phyloP scores from a whole-genome alignment of 75 land plant genomes.

The Pseudotsuga menziesii region DNA sequence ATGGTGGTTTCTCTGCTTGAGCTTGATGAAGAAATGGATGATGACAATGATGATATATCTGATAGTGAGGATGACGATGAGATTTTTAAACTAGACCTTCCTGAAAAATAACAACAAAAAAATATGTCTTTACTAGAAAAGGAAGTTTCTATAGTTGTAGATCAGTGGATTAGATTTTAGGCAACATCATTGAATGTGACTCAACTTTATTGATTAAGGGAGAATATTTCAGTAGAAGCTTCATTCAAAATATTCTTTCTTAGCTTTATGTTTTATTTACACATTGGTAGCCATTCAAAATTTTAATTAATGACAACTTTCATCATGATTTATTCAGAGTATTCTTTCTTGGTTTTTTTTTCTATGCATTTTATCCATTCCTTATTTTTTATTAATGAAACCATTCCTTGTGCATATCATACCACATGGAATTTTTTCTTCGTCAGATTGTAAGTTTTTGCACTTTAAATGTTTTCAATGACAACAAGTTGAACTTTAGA shows the following conservation, averaged over 20 bases:
- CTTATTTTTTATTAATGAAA: not conserved
- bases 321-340: not conserved
- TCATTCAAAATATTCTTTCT: slow-evolving; percentile 60
- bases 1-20: slow-evolving; percentile 73
- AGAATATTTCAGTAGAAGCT: slow-evolving; percentile 67
- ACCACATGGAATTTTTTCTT: not conserved
- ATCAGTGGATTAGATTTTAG: slow-evolving; percentile 74
- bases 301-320: not conserved
- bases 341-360: not conserved
- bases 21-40: slow-evolving; percentile 15
- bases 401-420: not conserved
- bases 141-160: slow-evolving; percentile 51
- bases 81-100: slow-evolving; percentile 12
- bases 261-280: not conserved
- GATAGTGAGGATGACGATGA: slow-evolving; percentile 35
- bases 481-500: not conserved
- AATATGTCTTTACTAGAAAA: slow-evolving; percentile 61
- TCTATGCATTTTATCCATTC: not conserved
- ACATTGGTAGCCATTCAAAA: not conserved
- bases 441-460: not conserved
- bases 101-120: slow-evolving; percentile 22
- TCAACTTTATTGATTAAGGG: slow-evolving; percentile 80
- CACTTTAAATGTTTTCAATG: not conserved
- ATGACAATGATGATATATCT: slow-evolving; percentile 12
- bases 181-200: slow-evolving; percentile 83